Evolutionary conservation across 345 rosid genomes (phyloP).

Genomic region (Hibiscus trionum): DNA sequence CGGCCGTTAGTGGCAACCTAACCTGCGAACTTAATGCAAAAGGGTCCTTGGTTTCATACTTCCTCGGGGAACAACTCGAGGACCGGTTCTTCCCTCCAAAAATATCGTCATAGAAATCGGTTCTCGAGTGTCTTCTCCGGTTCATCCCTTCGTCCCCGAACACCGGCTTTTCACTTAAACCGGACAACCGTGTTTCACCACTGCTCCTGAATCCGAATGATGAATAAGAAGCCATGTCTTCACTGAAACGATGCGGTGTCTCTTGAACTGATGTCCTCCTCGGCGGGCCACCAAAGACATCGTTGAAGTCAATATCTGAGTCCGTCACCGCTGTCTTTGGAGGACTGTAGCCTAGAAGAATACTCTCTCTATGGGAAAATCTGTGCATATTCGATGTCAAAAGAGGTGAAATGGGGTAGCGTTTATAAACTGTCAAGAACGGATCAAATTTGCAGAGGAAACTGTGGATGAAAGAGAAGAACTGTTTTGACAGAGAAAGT

Average conservation of each 20-base stretch:
- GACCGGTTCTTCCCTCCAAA: constrained; percentile 44
- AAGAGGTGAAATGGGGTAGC: constrained; percentile 24
- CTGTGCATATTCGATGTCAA: constrained; percentile 23
- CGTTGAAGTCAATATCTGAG: constrained; percentile 57
- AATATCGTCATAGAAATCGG: constrained; percentile 72
- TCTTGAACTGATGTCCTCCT: constrained; percentile 45
- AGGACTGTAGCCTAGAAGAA: constrained; percentile 29
- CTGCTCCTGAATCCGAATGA: constrained; percentile 5
- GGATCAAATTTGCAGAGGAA: constrained; percentile 2
- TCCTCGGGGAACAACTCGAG: constrained; percentile 36
- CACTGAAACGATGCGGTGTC: constrained; percentile 37
- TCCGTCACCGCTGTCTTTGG: constrained; percentile 15
- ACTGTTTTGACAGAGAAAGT: neutral
- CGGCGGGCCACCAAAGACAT: constrained; percentile 93
- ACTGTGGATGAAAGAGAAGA: neutral
- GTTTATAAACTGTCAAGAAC: too few relatives aligned
- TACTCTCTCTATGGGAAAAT: constrained; percentile 28
- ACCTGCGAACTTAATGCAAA: constrained; percentile 36
- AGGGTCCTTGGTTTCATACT: constrained; percentile 33
- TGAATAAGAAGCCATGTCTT: constrained; percentile 18
- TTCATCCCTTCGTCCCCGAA: constrained; percentile 52
- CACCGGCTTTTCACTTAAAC: constrained; percentile 52
- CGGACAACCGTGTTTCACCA: constrained; percentile 25
- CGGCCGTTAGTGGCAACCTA: constrained; percentile 31
- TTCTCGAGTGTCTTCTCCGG: constrained; percentile 31